A percentile compares a stretch with the other conserved stretches of the same genome.
Conservation (phyloP, 2,329 filamentous ascomycete species). For the Sporothrix brunneoviolacea region DNA sequence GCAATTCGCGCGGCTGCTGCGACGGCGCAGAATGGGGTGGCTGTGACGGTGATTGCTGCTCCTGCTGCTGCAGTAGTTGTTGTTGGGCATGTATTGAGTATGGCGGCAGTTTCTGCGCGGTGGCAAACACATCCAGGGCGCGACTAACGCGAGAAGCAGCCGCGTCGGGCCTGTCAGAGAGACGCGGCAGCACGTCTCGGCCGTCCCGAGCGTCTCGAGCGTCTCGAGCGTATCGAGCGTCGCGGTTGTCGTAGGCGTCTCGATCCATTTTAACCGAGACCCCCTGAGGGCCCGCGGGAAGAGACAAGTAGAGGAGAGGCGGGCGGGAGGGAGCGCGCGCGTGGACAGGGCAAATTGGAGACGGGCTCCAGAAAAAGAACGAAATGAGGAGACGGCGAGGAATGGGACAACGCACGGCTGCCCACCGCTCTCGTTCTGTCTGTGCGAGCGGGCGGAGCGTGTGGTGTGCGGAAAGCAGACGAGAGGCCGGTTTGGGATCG, state of each 20-base stretch:
- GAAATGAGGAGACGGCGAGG: not conserved
- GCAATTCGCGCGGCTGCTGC: conserved; percentile 5
- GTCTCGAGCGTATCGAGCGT: conserved; percentile 12
- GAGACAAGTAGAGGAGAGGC: not conserved
- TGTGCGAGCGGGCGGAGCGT: conserved; percentile 2
- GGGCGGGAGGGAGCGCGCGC: not conserved
- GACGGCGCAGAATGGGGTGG: not conserved
- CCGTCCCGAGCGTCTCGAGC: conserved; percentile 5
- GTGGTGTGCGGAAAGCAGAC: not conserved
- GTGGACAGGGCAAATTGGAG: not conserved
- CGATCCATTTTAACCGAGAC: conserved; percentile 20
- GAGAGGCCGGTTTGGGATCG: not conserved
- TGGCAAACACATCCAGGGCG: conserved; percentile 12
- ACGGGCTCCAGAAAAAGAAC: not conserved
- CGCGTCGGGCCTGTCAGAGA: conserved; percentile 19
- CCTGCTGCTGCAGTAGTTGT: conserved; percentile 7
- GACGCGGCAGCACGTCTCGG: conserved; percentile 18
- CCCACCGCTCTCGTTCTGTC: not conserved
- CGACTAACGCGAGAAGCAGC: conserved; percentile 16
- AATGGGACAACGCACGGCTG: not conserved
- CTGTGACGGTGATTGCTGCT: conserved; percentile 15
- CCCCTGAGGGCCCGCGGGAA: not conserved
- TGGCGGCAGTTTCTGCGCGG: conserved; percentile 11
- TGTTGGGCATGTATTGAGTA: conserved; percentile 8
- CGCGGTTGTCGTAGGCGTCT: conserved; percentile 9